A percentile compares a stretch with the other conserved stretches of the same genome.
phyloP scores from a whole-genome alignment of 176 grass and related monocot genomes.

The Leersia perrieri region DNA sequence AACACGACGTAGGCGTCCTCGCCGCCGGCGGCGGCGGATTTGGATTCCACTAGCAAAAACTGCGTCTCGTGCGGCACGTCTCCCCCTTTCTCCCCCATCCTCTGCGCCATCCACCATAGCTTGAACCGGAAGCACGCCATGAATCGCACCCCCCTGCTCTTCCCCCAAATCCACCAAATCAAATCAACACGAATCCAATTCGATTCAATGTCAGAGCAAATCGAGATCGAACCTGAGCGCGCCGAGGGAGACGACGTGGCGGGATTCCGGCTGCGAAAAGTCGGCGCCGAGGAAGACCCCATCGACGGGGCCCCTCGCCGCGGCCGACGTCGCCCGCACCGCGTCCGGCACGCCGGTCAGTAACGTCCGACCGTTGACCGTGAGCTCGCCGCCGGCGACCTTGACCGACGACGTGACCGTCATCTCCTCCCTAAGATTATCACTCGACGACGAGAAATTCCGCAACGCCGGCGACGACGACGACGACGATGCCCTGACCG shows the following conservation, averaged over 20 bases:
- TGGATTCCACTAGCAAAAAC: slow-evolving; percentile 89
- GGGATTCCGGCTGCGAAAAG: slow-evolving; percentile 33
- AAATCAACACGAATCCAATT: background rate
- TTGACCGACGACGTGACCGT: slow-evolving; percentile 56
- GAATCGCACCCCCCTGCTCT: slow-evolving; percentile 65
- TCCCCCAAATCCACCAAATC: background rate
- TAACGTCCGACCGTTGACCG: slow-evolving; percentile 47
- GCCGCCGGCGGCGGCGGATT: background rate
- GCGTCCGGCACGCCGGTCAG: slow-evolving; percentile 62
- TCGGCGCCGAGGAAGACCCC: slow-evolving; percentile 80
- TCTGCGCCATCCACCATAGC: slow-evolving; percentile 99
- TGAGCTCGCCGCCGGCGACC: slow-evolving; percentile 53
- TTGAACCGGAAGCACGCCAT: slow-evolving; percentile 90
- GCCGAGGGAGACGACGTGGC: slow-evolving; percentile 79
- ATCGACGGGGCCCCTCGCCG: slow-evolving; percentile 50
- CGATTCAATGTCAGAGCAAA: background rate
- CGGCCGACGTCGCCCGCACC: slow-evolving; percentile 53
- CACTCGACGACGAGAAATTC: background rate
- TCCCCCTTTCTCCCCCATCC: slow-evolving; percentile 69
- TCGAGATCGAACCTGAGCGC: slow-evolving; percentile 41
- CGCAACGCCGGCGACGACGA: background rate
- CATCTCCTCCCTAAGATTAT: slow-evolving; percentile 39
- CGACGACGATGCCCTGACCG: background rate
- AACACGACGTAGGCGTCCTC: slow-evolving; percentile 60
- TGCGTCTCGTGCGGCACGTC: slow-evolving; percentile 93